Conservation (phyloP, 2,329 filamentous ascomycete species). For the Talaromyces sp. region DNA sequence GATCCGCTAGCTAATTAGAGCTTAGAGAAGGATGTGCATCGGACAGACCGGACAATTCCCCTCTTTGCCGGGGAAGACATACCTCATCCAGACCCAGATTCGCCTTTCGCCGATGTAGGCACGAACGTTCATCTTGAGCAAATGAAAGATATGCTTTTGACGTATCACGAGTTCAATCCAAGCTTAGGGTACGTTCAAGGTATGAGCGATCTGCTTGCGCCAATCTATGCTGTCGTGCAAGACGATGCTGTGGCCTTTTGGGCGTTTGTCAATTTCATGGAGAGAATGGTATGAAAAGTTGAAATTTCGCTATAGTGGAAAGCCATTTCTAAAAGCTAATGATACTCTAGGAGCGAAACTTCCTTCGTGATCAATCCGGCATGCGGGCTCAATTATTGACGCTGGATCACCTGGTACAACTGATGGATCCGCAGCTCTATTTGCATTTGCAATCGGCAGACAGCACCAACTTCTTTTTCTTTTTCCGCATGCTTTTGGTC, state of each 20-base stretch:
- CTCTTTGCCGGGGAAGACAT: conserved; percentile 96
- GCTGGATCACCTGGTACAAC: conserved; percentile 89
- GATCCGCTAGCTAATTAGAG: conserved; percentile 26
- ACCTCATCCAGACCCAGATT: conserved; percentile 92
- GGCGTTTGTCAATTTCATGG: conserved; percentile 95
- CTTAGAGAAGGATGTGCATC: conserved; percentile 94
- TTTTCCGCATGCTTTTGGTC: conserved; percentile 97
- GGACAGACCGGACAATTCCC: conserved; percentile 90
- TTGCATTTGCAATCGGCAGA: conserved; percentile 84
- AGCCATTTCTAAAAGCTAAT: background rate
- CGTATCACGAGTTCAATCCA: conserved; percentile 97
- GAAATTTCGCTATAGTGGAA: background rate
- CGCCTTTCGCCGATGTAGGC: conserved; percentile 84
- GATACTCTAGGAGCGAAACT: conserved; percentile 71
- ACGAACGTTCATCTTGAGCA: conserved; percentile 98
- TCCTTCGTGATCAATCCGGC: conserved; percentile 88
- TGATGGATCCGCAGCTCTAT: conserved; percentile 94
- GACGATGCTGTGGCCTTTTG: conserved; percentile 97
- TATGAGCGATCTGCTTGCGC: conserved; percentile 94
- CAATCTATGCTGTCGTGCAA: conserved; percentile 94
- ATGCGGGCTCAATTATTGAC: conserved; percentile 91
- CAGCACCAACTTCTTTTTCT: conserved; percentile 99
- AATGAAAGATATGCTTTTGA: conserved; percentile 98
- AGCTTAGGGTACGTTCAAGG: conserved; percentile 96
- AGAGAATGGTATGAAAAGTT: conserved; percentile 65